phyloP scores from a whole-genome alignment of 2,329 filamentous ascomycete genomes.

The Biscogniauxia marginata region DNA sequence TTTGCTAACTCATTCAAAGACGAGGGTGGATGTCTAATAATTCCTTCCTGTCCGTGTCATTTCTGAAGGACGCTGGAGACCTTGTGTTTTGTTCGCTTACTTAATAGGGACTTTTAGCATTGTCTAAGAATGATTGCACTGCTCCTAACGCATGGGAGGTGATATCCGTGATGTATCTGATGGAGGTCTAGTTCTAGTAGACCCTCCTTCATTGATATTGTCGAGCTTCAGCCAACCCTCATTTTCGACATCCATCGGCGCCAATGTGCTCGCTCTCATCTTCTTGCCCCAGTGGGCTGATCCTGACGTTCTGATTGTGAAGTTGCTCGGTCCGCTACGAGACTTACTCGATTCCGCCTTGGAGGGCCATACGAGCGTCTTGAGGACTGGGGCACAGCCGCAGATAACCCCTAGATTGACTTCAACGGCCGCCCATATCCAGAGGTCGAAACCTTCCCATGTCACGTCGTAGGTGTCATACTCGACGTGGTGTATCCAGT shows the following conservation, averaged over 20 bases:
- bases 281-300: background rate
- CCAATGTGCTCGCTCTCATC: background rate
- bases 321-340: background rate
- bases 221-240: background rate
- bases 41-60: background rate
- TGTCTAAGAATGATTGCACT: background rate
- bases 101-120: background rate
- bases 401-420: slow-evolving; percentile 42
- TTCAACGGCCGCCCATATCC: slow-evolving; percentile 43
- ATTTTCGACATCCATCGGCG: background rate
- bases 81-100: background rate
- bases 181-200: background rate
- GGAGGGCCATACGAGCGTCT: slow-evolving; percentile 21
- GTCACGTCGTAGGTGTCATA: slow-evolving; percentile 40
- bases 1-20: too few species aligned
- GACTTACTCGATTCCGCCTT: too few species aligned
- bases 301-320: background rate
- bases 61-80: background rate
- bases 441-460: slow-evolving; percentile 40
- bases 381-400: slow-evolving; percentile 38
- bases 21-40: background rate
- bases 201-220: background rate
- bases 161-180: background rate
- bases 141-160: background rate
- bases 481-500: slow-evolving; percentile 37